These are phyloP conservation scores for Mortierella sp. DNA, from an alignment of 371 early-diverging fungal species.

Conservation along the genomic window DNA sequence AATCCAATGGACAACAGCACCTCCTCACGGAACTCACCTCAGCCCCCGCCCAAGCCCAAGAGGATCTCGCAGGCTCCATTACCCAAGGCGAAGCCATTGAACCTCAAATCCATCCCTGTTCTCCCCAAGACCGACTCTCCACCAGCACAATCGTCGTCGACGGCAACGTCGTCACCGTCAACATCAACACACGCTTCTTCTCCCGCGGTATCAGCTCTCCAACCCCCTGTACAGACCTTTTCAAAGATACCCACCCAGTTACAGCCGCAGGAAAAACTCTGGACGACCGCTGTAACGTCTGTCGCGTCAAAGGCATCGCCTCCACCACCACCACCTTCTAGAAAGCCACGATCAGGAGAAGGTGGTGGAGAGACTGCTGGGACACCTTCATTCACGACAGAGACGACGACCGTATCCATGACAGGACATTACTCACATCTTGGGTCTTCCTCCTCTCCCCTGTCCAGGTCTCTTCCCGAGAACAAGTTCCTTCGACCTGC, in stretches of 20 bases:
- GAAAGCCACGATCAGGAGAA: slow-evolving; percentile 29
- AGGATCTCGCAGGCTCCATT: slow-evolving; percentile 38
- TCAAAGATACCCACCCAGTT: not conserved
- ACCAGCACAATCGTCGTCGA: slow-evolving; percentile 6
- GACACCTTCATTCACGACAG: no score
- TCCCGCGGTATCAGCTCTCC: not conserved
- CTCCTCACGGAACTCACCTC: slow-evolving; percentile 12
- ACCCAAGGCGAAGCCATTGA: slow-evolving; percentile 45
- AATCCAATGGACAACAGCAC: not conserved
- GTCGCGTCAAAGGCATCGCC: not conserved
- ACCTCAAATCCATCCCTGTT: slow-evolving; percentile 23
- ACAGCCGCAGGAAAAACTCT: slow-evolving; percentile 3
- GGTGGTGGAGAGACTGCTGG: no score
- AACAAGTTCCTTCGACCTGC: no score
- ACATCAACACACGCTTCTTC: not conserved
- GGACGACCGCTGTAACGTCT: not conserved
- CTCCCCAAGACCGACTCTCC: slow-evolving; percentile 18
- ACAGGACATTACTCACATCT: no score
- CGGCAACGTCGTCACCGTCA: not conserved
- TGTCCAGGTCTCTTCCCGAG: no score
- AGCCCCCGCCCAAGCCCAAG: slow-evolving; percentile 47
- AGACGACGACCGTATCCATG: no score
- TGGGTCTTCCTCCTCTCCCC: no score
- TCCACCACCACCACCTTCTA: slow-evolving; percentile 10
- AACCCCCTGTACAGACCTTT: not conserved